Percentiles rank a stretch among this genome's conserved stretches.
phyloP scores from a whole-genome alignment of 2,329 filamentous ascomycete species.

The Penicillium sp. region DNA sequence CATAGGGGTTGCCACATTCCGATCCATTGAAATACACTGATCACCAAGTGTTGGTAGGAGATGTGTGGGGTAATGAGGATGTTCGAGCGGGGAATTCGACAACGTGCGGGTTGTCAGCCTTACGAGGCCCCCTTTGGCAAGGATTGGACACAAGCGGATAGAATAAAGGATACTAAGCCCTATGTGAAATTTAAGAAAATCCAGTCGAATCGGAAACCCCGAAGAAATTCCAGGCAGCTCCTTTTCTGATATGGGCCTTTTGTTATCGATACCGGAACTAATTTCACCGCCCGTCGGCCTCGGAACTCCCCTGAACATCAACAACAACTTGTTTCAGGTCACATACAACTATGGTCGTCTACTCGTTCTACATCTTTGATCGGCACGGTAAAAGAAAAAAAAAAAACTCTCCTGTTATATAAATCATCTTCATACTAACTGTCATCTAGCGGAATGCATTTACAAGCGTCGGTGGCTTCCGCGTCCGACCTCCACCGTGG shows the following conservation, averaged over 20 bases:
- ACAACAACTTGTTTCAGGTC: conserved; percentile 2
- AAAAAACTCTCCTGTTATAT: not conserved
- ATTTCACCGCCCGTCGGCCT: conserved; percentile 17
- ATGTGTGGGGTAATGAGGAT: conserved; percentile 19
- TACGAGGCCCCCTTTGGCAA: conserved; percentile 8
- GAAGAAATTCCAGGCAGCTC: conserved; percentile 14
- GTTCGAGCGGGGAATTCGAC: conserved; percentile 14
- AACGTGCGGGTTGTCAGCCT: conserved; percentile 20
- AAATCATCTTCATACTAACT: conserved; percentile 8
- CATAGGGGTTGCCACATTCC: conserved; percentile 4
- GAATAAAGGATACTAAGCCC: not conserved
- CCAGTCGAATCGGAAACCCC: not conserved
- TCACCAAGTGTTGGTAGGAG: not conserved
- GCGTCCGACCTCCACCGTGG: conserved; percentile 40
- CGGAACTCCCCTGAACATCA: conserved; percentile 18
- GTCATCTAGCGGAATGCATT: conserved; percentile 74
- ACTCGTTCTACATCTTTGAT: conserved; percentile 98
- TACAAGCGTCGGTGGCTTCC: conserved; percentile 81
- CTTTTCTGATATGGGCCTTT: conserved; percentile 7
- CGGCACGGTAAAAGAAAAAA: conserved; percentile 63
- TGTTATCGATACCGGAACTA: conserved; percentile 11
- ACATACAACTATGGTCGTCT: conserved; percentile 69
- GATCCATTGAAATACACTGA: conserved; percentile 11
- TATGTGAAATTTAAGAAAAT: not conserved
- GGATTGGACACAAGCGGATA: not conserved